Base-by-base conservation (phyloP, 2,329 filamentous ascomycete species). In the Daldinia sp. region DNA sequence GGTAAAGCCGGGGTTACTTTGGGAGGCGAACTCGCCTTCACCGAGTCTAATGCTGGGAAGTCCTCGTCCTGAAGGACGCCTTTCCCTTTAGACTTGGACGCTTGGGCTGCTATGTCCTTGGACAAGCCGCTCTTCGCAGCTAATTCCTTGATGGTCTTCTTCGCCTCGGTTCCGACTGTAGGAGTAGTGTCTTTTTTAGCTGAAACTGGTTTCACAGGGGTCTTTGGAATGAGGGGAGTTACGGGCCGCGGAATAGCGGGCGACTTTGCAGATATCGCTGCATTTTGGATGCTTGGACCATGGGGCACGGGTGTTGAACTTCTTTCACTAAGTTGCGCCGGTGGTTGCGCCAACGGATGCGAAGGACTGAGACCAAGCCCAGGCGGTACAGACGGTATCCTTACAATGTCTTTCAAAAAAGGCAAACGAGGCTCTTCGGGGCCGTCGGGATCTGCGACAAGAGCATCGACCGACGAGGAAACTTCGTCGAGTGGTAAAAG, bases 381-480 rank as follows among this genome's bases (percentile, higher is more conserved):
- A 17, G 82, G 82, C 21, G 83, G 83, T 30, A 80, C 70, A n/a
- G 76, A 75, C 21, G 59, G 53, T 30, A 74, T 79, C 1, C 67
- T 66, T 9, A 70, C 61, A 21, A 69, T 70, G 13, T 69, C 68
- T 43, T 58, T 57, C 4, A 56, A 45, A 35, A 58, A 72, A 55
- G 47, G 39, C 5, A 61, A 66, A 63, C 30, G 72, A 65, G 32
- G 45, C 62, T 72, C 71, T 15, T 61, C 73, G 27, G 67, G 78
- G 68, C 51, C 78, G 34, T 75, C 66, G 10, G 67, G 78, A 71
- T 92, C 89, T 19, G 87, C 85, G 10, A 92, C 89, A 3, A 92
- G 78, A 3, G 87, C 87, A 73, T 91, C 89, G 37, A 92, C 85
- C n/a, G 85, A 88, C 41, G 81, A 81, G 2, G 81, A 83, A 10